phyloP scores from a whole-genome alignment of 1,284 basidiomycete species.

The Sanguinoderma infundibulare region DNA sequence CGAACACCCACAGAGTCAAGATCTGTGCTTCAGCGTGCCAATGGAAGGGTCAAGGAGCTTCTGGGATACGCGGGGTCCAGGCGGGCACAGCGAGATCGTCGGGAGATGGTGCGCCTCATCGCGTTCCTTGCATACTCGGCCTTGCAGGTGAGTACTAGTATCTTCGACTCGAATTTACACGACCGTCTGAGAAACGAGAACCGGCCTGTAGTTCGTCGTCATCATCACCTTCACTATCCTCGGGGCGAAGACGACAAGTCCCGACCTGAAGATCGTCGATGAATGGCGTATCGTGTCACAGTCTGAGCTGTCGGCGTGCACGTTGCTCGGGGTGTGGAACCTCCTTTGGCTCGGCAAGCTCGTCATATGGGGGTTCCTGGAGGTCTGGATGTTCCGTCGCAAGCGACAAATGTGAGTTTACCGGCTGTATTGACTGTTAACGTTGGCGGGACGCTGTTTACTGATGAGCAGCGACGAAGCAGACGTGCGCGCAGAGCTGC shows the following conservation, averaged over 20 bases:
- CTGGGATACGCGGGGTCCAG: slow-evolving; percentile 3
- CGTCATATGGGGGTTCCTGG: slow-evolving; percentile 9
- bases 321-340: slow-evolving; percentile 18
- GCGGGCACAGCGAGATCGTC: slow-evolving; percentile 2
- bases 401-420: slow-evolving; percentile 10
- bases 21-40: neutral
- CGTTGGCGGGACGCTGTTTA: too few species aligned
- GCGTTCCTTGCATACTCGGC: neutral
- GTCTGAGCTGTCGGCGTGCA: slow-evolving; percentile 13
- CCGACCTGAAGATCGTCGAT: neutral
- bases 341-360: slow-evolving; percentile 19
- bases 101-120: slow-evolving; percentile 3
- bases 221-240: slow-evolving; percentile 2
- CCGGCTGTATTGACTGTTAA: neutral
- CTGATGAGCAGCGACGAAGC: neutral
- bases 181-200: neutral
- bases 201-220: slow-evolving; percentile 1
- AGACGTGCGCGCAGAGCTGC: neutral
- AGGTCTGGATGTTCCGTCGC: slow-evolving; percentile 6
- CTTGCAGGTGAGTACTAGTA: neutral
- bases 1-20: neutral
- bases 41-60: neutral
- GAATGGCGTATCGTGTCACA: neutral
- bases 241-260: slow-evolving; percentile 12
- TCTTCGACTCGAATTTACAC: neutral